These are phyloP conservation scores for Aspergillus nomiae DNA, from an alignment of 2,329 filamentous ascomycete species.

Conservation along the genomic window DNA sequence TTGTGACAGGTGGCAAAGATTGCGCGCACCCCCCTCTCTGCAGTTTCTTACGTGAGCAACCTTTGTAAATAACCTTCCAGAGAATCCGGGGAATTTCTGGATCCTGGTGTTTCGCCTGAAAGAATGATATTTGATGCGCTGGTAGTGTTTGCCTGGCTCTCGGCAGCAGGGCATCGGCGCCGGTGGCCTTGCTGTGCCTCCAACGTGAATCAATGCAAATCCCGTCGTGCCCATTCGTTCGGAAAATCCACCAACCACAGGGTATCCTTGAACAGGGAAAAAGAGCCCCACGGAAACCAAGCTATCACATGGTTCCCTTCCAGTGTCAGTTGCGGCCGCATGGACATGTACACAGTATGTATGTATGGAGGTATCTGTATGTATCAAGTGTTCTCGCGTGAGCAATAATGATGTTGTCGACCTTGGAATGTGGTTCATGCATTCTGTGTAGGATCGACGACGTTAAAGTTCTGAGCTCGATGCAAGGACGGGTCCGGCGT, in stretches of 20 bases:
- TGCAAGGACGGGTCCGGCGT: background rate
- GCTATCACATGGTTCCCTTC: background rate
- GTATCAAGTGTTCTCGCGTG: background rate
- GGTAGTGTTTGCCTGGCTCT: background rate
- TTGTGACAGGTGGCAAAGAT: constrained; percentile 2
- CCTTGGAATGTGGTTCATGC: background rate
- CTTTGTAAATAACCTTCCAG: background rate
- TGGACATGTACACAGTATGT: background rate
- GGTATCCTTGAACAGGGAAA: background rate
- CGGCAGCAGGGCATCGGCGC: background rate
- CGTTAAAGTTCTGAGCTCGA: background rate
- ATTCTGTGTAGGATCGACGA: background rate
- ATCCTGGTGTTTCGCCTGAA: background rate
- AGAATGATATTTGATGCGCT: background rate
- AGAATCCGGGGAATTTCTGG: background rate
- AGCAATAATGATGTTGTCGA: background rate
- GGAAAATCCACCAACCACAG: constrained; percentile 1
- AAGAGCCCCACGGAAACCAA: background rate
- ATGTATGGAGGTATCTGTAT: background rate
- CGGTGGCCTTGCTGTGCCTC: background rate
- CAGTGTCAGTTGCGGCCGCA: background rate
- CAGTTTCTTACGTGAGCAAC: background rate
- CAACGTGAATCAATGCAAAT: background rate
- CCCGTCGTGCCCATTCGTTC: constrained; percentile 12
- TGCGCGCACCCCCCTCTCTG: background rate